Conservation (phyloP, 495 filamentous ascomycete species). For the Trichoderma reesei region DNA sequence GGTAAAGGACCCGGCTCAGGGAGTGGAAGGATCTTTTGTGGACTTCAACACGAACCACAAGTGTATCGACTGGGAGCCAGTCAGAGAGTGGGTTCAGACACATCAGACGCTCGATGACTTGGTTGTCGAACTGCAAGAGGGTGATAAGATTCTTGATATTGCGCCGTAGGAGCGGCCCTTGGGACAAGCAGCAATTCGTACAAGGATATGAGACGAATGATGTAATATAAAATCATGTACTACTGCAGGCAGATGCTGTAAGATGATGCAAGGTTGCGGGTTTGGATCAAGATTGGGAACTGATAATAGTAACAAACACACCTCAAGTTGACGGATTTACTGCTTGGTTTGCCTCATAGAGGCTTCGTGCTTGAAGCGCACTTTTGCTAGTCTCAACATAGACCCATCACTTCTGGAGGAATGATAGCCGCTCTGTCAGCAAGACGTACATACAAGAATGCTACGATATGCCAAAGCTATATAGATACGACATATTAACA, state of each 20-base stretch:
- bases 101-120: neutral
- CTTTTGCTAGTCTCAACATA: neutral
- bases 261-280: neutral
- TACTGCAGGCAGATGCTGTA: too few relatives aligned
- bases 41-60: slow-evolving; percentile 16
- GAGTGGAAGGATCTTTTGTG: slow-evolving; percentile 19
- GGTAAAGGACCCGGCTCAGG: slow-evolving; percentile 13
- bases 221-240: too few relatives aligned
- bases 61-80: slow-evolving; percentile 11
- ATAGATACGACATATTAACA: too few relatives aligned
- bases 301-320: too few relatives aligned
- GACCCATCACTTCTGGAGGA: neutral
- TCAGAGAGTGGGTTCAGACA: neutral
- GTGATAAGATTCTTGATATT: neutral
- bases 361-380: neutral
- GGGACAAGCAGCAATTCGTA: neutral
- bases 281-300: neutral
- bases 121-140: neutral
- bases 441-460: neutral
- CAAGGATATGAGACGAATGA: neutral
- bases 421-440: neutral
- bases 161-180: neutral
- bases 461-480: neutral
- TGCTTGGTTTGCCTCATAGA: neutral
- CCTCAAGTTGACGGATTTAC: too few relatives aligned